Evolutionary conservation across 305 asterid genomes (phyloP), one percentile per base, ranked within the genome.

Genomic region (Striga hermonthica): DNA sequence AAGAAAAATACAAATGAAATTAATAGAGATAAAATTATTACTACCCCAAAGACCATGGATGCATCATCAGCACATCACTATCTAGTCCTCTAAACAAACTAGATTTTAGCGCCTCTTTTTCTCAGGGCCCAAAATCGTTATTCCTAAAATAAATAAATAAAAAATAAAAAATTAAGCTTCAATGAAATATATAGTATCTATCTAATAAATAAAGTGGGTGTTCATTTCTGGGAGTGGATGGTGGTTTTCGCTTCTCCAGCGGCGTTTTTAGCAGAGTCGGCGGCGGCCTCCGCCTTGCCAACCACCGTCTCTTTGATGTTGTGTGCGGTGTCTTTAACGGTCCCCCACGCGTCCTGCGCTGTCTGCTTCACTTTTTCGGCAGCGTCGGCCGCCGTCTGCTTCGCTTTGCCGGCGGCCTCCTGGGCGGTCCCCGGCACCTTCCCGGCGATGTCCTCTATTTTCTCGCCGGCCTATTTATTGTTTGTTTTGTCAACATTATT

Each of bases 231-330:
- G 28, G 78, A 54, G 44, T 75, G 72, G 35, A 74, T 5, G 60
- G 64, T 22, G 47, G 73, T 54, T 37, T 76, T 71, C 9, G 66
- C 80, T 0, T 78, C 78, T 44, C 60, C 77, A 41, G 69, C 39
- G 59, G 75, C 44, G 13, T 50, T 68, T 37, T 79, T 76, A 0
- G 75, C 74, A 4, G 43, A 31, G 3, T 80, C 79, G 22, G 81
- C 64, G 63, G 86, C 5, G 52, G 75, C 80, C 61, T 81, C 86
- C 7, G 83, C 82, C 62, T 74, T 74, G 4, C 77, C 79, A 1
- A 34, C 83, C 65, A 76, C 86, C n/a, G 77, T 57, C 47, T 76
- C 82, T 64, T 81, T 83, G 58, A 81, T 72, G 72, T 79, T 76
- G 31, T 73, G 69, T 8, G 79, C 72, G 36, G 83, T 74, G 49